Base-by-base conservation (phyloP, 2,329 filamentous ascomycete species). In the Neofusicoccum ribis region DNA sequence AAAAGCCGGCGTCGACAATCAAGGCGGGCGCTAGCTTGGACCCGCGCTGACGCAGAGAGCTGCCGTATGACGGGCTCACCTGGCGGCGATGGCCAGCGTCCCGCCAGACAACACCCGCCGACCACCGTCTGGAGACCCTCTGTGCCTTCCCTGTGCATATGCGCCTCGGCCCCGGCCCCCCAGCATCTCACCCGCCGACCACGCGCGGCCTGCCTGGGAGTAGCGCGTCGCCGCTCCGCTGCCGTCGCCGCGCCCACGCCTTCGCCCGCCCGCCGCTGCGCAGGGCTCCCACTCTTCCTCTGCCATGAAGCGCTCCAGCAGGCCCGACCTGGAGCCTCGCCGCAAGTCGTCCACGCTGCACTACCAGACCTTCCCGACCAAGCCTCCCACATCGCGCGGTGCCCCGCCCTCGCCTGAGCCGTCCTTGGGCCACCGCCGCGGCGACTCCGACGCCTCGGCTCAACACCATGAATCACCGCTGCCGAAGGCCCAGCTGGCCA, bases 351-450 rank as follows among this genome's bases (percentile, higher is more conserved):
- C 83, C n/a, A 83, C 81, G 20, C 82, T 88, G 69, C 88, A 89
- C 73, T 95, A 94, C 78, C 90, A 93, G 72, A 94, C 91, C 6
- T 94, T 95, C 71, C 91, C 91, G 2, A 91, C 89, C 0, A 84
- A 87, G 39, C 90, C 91, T 15, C 91, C 91, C 12, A 87, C 86
- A 69, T 86, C 86, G 1, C 86, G 88, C 2, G 86, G 87, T 63
- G 83, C 82, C 15, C 83, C 82, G 15, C 79, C 80, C 69, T 71
- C 78, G 34, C 69, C 71, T 5, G 46, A 59, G n/a, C 20, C 44
- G 15, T 51, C 63, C 54, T 56, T 54, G 12, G 61, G 61, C 51
- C 56, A 46, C 50, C 54, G 63, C 63, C 70, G 71, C 62, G 72
- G 70, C 67, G 70, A 71, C 68, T 76, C 77, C 58, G 73, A 75